Evolutionary conservation across 129 eudicot species (phyloP).

Genomic region (Lactuca sativa): DNA sequence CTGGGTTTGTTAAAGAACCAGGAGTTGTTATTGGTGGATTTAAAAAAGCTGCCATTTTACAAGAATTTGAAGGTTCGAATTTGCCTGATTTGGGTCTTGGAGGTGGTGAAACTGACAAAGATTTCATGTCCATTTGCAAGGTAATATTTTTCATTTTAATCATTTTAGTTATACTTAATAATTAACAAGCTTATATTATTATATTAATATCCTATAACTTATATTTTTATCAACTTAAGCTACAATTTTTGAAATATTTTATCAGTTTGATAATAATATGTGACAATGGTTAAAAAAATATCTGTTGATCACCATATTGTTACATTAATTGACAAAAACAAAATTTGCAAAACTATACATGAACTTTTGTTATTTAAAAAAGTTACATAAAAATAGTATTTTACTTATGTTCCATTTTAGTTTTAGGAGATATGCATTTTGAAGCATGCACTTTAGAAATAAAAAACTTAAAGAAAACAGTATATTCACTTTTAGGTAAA

Average conservation of each 20-base stretch:
- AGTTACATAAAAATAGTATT: not conserved
- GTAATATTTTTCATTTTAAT: slow-evolving; percentile 31
- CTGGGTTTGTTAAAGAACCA: slow-evolving; percentile 69
- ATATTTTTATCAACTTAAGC: not conserved
- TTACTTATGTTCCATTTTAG: not conserved
- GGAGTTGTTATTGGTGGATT: slow-evolving; percentile 68
- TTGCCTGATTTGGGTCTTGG: slow-evolving; percentile 90
- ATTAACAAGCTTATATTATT: not conserved
- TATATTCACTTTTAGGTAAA: not conserved
- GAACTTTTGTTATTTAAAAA: no score
- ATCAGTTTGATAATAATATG: no score
- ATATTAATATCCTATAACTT: not conserved
- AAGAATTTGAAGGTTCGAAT: slow-evolving; percentile 48
- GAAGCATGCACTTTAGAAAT: no score
- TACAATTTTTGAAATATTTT: no score
- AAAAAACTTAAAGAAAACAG: no score
- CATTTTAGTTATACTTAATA: not conserved
- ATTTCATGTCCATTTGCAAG: slow-evolving; percentile 94
- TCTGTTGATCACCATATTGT: not conserved
- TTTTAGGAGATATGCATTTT: not conserved
- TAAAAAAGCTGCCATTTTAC: slow-evolving; percentile 50
- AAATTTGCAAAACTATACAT: no score
- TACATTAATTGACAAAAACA: not conserved
- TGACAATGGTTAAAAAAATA: not conserved
- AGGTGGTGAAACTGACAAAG: slow-evolving; percentile 69